phyloP scores from a whole-genome alignment of 176 grass and related monocot genomes.

The Triticum urartu region DNA sequence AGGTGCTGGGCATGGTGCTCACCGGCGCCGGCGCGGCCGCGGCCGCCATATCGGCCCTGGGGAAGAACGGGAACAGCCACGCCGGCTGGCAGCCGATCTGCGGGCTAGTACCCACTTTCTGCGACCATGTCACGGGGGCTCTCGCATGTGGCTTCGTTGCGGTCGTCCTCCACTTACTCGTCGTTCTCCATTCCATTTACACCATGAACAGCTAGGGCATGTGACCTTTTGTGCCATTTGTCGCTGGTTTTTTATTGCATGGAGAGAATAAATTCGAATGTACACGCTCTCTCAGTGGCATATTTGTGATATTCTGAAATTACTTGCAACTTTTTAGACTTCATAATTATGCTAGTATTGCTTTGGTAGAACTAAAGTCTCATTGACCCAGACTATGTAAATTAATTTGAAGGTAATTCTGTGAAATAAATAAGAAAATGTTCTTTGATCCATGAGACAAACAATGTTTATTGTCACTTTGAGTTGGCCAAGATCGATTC shows the following conservation, averaged over 20 bases:
- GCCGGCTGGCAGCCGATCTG: slow-evolving; percentile 71
- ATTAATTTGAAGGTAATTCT: not conserved
- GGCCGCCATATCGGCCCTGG: slow-evolving; percentile 46
- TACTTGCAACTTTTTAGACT: not conserved
- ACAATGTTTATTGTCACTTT: not conserved
- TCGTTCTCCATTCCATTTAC: slow-evolving; percentile 47
- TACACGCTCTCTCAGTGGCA: not conserved
- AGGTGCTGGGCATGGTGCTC: slow-evolving; percentile 65
- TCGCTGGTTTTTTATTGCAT: not conserved
- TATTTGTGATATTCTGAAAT: not conserved
- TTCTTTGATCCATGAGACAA: not conserved
- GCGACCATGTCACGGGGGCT: slow-evolving; percentile 55
- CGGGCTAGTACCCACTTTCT: slow-evolving; percentile 44
- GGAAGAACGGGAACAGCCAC: slow-evolving; percentile 71
- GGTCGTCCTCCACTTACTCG: slow-evolving; percentile 29
- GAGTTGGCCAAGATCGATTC: not conserved
- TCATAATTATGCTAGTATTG: not conserved
- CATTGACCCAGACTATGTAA: not conserved
- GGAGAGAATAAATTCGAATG: not conserved
- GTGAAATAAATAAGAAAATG: not conserved
- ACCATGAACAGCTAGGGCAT: slow-evolving; percentile 12
- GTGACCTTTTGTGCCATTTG: not conserved
- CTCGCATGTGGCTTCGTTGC: slow-evolving; percentile 47
- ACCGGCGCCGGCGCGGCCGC: slow-evolving; percentile 47
- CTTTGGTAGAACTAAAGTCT: not conserved